Base-by-base conservation (phyloP, 2,329 filamentous ascomycete genomes). In the Rachicladosporium sp. region DNA sequence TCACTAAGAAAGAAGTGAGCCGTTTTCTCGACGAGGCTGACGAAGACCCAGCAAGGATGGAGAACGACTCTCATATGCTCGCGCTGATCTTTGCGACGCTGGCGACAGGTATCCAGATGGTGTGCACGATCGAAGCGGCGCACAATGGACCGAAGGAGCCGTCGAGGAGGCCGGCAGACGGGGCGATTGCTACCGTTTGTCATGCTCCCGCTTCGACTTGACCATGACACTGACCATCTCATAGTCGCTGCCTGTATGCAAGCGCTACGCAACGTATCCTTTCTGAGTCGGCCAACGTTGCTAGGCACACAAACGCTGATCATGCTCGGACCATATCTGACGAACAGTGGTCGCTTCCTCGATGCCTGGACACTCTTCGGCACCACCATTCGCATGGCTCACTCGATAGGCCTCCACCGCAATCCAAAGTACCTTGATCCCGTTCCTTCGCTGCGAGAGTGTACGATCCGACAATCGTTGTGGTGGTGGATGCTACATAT, bases 401-500 rank as follows among this genome's bases (percentile, higher is more conserved):
- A 70, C 34, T 64, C 66, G 1, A 66, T 70, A 35, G 67, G 67
- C 6, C 57, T 70, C 11, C 67, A 70, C 46, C 63, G 67, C 4
- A 63, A 70, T 43, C 66, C 67, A 2, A 66, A 62, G 43, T 59
- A 61, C 33, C 58, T 68, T 19, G 58, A 69, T 39, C 63, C 66
- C n/a, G 47, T 61, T 3, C 59, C 60, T 23, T 57, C 62, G 1
- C 54, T 62, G 6, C 55, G 59, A 15, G 65, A 69, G 46, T 60
- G 58, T 35, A 58, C 58, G 10, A 54, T 64, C 9, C 56, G 67
- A 4, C 64, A 63, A 37, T 61, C 61, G 10, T 52, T 70, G 1
- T 70, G 67, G 67, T 70, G 67, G 67, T 68, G 66, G 63, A 66
- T 70, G 58, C 49, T 70, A 11, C 65, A n/a, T n/a, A n/a, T n/a